Evolutionary conservation across 2,329 filamentous ascomycete species (phyloP).

Genomic region (Ceratocystis colombiana): DNA sequence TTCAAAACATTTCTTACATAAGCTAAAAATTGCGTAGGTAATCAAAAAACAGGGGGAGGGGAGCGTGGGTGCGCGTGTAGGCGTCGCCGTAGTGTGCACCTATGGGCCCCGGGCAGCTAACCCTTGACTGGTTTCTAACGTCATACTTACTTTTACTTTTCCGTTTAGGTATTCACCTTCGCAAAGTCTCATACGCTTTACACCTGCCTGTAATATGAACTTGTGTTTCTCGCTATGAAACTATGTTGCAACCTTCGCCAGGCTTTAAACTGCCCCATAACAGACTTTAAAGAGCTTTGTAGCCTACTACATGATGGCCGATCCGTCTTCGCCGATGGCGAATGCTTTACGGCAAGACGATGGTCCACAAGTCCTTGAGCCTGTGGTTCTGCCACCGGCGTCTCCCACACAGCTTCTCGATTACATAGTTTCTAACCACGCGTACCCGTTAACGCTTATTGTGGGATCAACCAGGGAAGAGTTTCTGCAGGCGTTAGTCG

Average conservation of each 20-base stretch:
- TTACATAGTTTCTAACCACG: conserved; percentile 49
- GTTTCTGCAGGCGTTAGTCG: conserved; percentile 53
- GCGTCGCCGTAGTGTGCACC: too few relatives aligned
- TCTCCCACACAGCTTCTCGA: conserved; percentile 53
- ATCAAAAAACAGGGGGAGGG: too few relatives aligned
- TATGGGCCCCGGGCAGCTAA: neutral
- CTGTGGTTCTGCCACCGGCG: conserved; percentile 43
- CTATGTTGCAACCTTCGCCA: neutral
- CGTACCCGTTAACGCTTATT: conserved; percentile 54
- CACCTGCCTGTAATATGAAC: neutral
- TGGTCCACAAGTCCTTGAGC: conserved; percentile 25
- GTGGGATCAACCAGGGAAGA: conserved; percentile 55
- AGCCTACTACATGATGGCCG: conserved; percentile 9
- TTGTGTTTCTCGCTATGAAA: conserved; percentile 3
- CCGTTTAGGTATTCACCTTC: neutral
- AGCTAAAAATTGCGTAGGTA: too few relatives aligned
- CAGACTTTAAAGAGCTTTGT: neutral
- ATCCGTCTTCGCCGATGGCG: neutral
- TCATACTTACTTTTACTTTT: neutral
- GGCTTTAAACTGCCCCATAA: neutral
- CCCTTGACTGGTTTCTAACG: conserved; percentile 10
- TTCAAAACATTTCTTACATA: too few relatives aligned
- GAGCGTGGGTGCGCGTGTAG: too few relatives aligned
- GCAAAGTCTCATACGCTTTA: neutral
- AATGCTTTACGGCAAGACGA: neutral